Percentiles rank a stretch among this genome's conserved stretches.
phyloP scores from a whole-genome alignment of 2,329 filamentous ascomycete species.

The Davidsoniella australis region DNA sequence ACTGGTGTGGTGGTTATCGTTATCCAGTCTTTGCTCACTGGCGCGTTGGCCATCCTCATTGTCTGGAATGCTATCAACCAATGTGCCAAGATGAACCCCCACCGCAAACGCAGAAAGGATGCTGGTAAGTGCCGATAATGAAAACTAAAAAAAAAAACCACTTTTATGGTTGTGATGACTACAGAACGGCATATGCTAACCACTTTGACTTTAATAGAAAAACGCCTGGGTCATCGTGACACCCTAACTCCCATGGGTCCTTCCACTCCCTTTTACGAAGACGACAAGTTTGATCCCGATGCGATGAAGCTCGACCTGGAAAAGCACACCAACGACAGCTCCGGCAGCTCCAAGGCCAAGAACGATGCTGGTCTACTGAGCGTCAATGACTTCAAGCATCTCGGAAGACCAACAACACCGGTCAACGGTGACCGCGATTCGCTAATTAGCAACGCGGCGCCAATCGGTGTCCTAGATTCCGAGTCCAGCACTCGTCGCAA shows the following conservation, averaged over 20 bases:
- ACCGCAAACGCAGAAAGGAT: slow-evolving; percentile 75
- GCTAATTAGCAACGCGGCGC: slow-evolving; percentile 22
- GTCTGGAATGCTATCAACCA: slow-evolving; percentile 72
- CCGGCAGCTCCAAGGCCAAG: slow-evolving; percentile 15
- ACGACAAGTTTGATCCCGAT: not conserved
- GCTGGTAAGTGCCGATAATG: slow-evolving; percentile 44
- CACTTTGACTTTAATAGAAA: slow-evolving; percentile 35
- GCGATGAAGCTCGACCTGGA: not conserved
- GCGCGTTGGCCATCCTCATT: slow-evolving; percentile 70
- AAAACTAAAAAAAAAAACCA: too few species aligned
- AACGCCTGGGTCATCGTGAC: slow-evolving; percentile 45
- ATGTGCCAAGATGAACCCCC: slow-evolving; percentile 75
- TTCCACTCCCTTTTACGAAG: slow-evolving; percentile 50
- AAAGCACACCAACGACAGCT: slow-evolving; percentile 15
- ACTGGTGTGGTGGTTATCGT: slow-evolving; percentile 85
- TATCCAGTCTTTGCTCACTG: slow-evolving; percentile 75
- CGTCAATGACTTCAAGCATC: too few species aligned
- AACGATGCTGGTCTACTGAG: too few species aligned
- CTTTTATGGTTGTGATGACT: not conserved
- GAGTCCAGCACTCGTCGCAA: not conserved
- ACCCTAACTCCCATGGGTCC: slow-evolving; percentile 73
- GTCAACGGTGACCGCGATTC: slow-evolving; percentile 17
- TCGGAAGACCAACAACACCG: slow-evolving; percentile 11
- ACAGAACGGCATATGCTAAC: slow-evolving; percentile 16
- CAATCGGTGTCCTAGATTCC: slow-evolving; percentile 15